phyloP scores from a whole-genome alignment of 305 asterid species.

The Fraxinus greggii region DNA sequence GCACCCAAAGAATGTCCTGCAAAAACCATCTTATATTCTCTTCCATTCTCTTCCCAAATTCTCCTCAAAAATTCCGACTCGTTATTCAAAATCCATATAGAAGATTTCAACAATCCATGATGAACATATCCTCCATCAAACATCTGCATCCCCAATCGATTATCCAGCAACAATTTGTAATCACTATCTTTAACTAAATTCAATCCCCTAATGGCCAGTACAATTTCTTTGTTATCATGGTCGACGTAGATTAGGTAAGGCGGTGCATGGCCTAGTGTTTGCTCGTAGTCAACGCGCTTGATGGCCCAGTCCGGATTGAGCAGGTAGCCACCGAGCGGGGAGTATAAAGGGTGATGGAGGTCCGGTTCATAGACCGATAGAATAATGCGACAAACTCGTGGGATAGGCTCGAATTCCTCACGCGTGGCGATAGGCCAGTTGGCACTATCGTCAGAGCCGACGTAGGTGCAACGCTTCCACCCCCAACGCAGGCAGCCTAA shows the following conservation, averaged over 20 bases:
- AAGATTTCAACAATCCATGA: slow-evolving; percentile 80
- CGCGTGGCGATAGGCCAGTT: slow-evolving; percentile 74
- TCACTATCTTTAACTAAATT: slow-evolving; percentile 70
- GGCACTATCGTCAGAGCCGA: slow-evolving; percentile 87
- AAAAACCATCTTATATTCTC: slow-evolving; percentile 68
- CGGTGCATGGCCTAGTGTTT: slow-evolving; percentile 73
- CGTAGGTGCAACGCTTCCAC: slow-evolving; percentile 97
- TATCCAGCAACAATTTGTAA: slow-evolving; percentile 66
- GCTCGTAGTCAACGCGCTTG: slow-evolving; percentile 71
- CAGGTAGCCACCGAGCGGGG: slow-evolving; percentile 63
- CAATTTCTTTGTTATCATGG: slow-evolving; percentile 67
- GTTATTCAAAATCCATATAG: slow-evolving; percentile 65
- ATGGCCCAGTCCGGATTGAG: slow-evolving; percentile 63
- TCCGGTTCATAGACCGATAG: slow-evolving; percentile 83
- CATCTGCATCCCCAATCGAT: slow-evolving; percentile 84
- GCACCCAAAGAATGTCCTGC: slow-evolving; percentile 95
- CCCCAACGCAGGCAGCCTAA: slow-evolving; percentile 89
- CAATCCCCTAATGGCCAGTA: slow-evolving; percentile 77
- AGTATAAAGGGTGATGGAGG: slow-evolving; percentile 56
- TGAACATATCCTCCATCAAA: slow-evolving; percentile 96
- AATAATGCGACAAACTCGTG: slow-evolving; percentile 74
- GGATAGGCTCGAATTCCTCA: slow-evolving; percentile 75
- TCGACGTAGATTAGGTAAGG: slow-evolving; percentile 78
- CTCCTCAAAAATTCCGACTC: slow-evolving; percentile 63
- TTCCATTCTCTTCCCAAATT: slow-evolving; percentile 80